Evolutionary conservation across 1,284 basidiomycete genomes (phyloP).

Genomic region (Sporisorium exsertum): DNA sequence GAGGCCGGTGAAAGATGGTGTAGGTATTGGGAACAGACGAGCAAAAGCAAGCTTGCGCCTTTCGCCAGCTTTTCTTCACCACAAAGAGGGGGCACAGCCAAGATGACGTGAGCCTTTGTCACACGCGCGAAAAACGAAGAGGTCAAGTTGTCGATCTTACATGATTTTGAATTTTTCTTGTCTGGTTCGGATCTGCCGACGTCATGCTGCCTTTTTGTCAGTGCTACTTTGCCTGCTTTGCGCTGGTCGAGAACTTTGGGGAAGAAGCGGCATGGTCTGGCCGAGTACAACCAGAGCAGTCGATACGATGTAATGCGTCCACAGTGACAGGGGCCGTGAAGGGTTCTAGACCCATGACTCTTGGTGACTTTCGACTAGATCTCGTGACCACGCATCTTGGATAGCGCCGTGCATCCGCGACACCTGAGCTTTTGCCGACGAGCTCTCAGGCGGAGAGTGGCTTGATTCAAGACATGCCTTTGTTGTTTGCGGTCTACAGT

Average conservation of each 20-base stretch:
- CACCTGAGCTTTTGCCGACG: background rate
- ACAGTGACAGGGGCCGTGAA: background rate
- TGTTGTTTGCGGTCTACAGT: too few relatives aligned
- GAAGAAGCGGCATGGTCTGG: too few relatives aligned
- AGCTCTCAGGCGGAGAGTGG: background rate
- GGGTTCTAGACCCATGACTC: background rate
- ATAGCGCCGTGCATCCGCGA: conserved; percentile 7
- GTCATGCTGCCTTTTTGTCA: background rate
- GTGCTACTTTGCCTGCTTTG: background rate
- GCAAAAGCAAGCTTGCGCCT: background rate
- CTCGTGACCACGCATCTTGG: conserved; percentile 13
- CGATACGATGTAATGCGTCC: too few relatives aligned
- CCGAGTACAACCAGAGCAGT: background rate
- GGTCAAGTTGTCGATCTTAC: background rate
- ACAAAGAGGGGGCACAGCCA: too few relatives aligned
- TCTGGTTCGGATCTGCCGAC: background rate
- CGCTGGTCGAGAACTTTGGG: background rate
- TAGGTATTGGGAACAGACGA: background rate
- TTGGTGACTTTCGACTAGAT: background rate
- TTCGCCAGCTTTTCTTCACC: conserved; percentile 21
- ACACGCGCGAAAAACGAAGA: background rate
- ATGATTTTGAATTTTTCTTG: background rate
- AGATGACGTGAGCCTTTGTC: conserved; percentile 35
- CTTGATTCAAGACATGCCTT: background rate
- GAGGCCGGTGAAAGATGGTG: background rate